Evolutionary conservation across 768 basidiomycete species (phyloP).

Genomic region (Lactarius sanguifluus): DNA sequence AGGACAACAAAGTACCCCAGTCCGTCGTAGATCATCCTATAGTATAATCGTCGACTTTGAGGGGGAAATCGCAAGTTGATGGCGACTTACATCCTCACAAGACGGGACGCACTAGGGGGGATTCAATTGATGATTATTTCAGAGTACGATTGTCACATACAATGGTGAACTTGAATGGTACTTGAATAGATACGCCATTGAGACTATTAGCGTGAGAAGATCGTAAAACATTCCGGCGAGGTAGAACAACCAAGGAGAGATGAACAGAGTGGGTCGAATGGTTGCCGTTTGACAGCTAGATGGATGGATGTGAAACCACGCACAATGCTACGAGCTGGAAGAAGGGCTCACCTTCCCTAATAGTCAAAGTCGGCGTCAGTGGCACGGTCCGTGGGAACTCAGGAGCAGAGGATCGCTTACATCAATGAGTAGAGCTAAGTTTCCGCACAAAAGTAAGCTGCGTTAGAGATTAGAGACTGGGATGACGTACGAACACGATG

Average conservation of each 20-base stretch:
- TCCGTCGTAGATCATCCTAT: slow-evolving; percentile 68
- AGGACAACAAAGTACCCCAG: slow-evolving; percentile 59
- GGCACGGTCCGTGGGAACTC: background rate
- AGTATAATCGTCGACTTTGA: background rate
- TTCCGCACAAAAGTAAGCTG: slow-evolving; percentile 22
- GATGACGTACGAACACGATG: slow-evolving; percentile 46
- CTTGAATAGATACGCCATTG: slow-evolving; percentile 52
- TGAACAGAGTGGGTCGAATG: slow-evolving; percentile 21
- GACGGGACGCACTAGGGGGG: slow-evolving; percentile 29
- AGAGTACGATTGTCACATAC: slow-evolving; percentile 13
- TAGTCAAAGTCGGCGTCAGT: background rate
- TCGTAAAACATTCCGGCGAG: slow-evolving; percentile 59
- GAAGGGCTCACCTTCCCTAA: slow-evolving; percentile 39
- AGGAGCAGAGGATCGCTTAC: background rate
- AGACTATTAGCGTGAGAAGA: slow-evolving; percentile 48
- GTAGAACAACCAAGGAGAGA: slow-evolving; percentile 59
- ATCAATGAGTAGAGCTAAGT: slow-evolving; percentile 10
- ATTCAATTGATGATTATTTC: background rate
- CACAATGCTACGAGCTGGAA: background rate
- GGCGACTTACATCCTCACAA: slow-evolving; percentile 32
- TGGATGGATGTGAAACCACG: background rate
- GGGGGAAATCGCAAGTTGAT: background rate
- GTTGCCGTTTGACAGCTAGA: slow-evolving; percentile 49
- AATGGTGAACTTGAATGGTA: slow-evolving; percentile 43
- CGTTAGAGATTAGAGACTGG: slow-evolving; percentile 6